Percentiles rank a stretch among this genome's conserved stretches.
Evolutionary conservation across 305 asterid genomes (phyloP).

Genomic region (Plantago coronopus): DNA sequence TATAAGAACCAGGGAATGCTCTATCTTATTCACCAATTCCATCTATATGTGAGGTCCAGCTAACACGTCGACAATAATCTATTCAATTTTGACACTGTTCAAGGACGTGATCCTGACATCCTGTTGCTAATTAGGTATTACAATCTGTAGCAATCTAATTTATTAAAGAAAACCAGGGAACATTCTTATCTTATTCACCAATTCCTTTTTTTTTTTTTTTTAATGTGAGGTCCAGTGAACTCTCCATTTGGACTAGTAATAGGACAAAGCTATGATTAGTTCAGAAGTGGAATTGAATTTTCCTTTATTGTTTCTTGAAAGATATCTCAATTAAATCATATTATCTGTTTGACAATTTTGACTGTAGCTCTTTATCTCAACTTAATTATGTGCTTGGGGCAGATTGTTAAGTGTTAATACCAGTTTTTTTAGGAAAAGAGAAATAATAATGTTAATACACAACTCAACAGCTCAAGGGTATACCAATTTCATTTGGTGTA

Average conservation of each 20-base stretch:
- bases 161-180: conserved; percentile 2
- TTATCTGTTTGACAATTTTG: not conserved
- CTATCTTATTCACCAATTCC: conserved; percentile 11
- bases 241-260: not conserved
- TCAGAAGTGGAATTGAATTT: not conserved
- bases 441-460: not conserved
- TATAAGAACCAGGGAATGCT: conserved; percentile 8
- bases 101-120: conserved; percentile 91
- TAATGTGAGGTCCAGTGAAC: conserved; percentile 11
- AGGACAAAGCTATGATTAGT: not conserved
- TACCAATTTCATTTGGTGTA: not conserved
- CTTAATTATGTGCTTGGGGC: not conserved
- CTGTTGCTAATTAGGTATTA: conserved; percentile 97
- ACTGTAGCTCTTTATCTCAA: not conserved
- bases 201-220: conserved; percentile 11
- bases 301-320: not conserved
- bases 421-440: no score
- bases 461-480: not conserved
- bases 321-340: not conserved
- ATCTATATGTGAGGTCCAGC: conserved; percentile 14
- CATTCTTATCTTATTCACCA: conserved; percentile 14
- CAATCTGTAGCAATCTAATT: conserved; percentile 14
- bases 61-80: conserved; percentile 64
- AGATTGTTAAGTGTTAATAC: no score
- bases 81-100: conserved; percentile 89